A percentile compares a stretch with the other conserved stretches of the same genome.
Conservation (phyloP, 306 rosid genomes). For the Ochetophila trinervis region DNA sequence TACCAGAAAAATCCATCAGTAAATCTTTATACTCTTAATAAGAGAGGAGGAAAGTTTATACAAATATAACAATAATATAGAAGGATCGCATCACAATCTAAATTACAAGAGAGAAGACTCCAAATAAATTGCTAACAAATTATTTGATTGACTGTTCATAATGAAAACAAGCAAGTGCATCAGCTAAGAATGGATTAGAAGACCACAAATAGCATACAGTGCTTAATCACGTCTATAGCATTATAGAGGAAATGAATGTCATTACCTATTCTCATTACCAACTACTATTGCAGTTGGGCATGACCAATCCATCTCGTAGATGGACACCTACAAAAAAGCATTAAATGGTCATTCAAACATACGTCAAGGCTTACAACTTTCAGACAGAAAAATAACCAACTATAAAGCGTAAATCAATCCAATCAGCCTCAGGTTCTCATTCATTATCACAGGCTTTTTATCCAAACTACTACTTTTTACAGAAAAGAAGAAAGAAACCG, state of each 20-base stretch:
- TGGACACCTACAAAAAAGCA: constrained; percentile 56
- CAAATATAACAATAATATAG: neutral
- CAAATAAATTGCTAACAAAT: no score
- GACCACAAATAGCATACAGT: no score
- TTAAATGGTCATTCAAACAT: constrained; percentile 22
- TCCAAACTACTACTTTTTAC: neutral
- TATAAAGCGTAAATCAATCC: neutral
- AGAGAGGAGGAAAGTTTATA: neutral
- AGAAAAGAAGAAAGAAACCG: neutral
- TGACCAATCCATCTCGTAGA: constrained; percentile 88
- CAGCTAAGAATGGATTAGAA: neutral
- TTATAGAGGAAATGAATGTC: constrained; percentile 1
- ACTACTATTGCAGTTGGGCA: constrained; percentile 84
- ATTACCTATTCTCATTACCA: constrained; percentile 82
- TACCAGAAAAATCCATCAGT: no score
- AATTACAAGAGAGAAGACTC: no score
- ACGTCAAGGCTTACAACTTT: neutral
- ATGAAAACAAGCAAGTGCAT: neutral
- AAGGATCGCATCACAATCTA: no score
- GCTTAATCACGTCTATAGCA: neutral
- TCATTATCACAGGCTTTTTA: neutral
- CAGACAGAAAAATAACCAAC: neutral
- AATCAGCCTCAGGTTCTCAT: neutral
- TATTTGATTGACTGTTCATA: no score
- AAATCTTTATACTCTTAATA: no score